Evolutionary conservation across 2,329 filamentous ascomycete species (phyloP).

Genomic region (Mollisiaceae sp.): DNA sequence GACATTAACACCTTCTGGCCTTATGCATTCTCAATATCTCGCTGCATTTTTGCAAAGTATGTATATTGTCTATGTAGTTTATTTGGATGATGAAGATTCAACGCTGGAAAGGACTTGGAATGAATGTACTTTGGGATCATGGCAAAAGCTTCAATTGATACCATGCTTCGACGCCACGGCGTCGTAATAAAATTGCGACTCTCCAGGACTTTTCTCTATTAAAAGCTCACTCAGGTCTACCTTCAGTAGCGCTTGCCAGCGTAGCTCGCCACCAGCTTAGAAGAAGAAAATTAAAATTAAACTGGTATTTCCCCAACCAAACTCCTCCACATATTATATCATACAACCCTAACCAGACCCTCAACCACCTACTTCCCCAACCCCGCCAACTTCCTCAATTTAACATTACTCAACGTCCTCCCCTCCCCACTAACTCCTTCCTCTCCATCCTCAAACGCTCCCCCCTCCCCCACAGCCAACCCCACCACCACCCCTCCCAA

Average conservation of each 20-base stretch:
- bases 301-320: no score
- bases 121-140: neutral
- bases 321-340: no score
- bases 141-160: no score
- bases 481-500: conserved; percentile 54
- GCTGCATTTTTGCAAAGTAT: neutral
- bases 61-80: neutral
- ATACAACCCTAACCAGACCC: no score
- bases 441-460: conserved; percentile 43
- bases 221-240: no score
- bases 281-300: no score
- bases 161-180: no score
- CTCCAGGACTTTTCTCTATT: no score
- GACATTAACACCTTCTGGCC: no score
- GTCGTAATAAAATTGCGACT: no score
- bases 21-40: neutral
- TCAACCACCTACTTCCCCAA: neutral
- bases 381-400: conserved; percentile 47
- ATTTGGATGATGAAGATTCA: neutral
- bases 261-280: no score
- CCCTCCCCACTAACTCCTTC: conserved; percentile 47
- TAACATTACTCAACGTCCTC: conserved; percentile 46
- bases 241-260: no score
- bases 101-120: neutral
- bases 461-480: conserved; percentile 54